These are phyloP conservation scores for Ceratobasidium sp. DNA, from an alignment of 1,284 basidiomycete genomes.

Conservation along the genomic window DNA sequence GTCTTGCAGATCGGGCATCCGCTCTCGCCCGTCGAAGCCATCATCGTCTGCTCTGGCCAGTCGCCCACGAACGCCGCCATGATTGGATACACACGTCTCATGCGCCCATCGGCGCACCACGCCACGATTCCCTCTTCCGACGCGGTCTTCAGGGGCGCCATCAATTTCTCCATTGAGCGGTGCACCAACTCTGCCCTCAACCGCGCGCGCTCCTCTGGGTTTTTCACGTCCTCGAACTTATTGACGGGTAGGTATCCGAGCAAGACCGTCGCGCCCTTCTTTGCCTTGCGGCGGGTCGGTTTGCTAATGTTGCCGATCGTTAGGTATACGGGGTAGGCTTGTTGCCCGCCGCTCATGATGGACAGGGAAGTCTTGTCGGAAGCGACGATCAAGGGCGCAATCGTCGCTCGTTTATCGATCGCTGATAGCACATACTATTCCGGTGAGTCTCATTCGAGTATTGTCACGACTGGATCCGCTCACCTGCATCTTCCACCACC, in stretches of 20 bases:
- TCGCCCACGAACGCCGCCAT: neutral
- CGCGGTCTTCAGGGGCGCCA: neutral
- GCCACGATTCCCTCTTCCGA: neutral
- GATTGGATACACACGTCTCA: neutral
- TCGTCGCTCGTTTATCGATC: conserved; percentile 17
- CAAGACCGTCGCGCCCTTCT: conserved; percentile 28
- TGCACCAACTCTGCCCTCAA: neutral
- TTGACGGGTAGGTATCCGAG: conserved; percentile 45
- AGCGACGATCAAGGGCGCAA: conserved; percentile 41
- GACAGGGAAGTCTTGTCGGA: conserved; percentile 46
- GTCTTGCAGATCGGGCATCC: neutral
- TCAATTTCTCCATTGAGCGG: neutral
- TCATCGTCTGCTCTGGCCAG: conserved; percentile 1
- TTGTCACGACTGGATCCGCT: neutral
- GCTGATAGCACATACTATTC: neutral
- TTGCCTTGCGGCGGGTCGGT: neutral
- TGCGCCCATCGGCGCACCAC: conserved; percentile 8
- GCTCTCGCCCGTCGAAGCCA: neutral
- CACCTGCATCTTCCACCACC: conserved; percentile 48
- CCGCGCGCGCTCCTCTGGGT: neutral
- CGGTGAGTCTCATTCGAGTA: neutral
- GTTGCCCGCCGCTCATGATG: conserved; percentile 37
- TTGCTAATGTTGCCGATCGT: conserved; percentile 48
- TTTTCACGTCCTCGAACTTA: neutral
- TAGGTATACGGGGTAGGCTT: conserved; percentile 45